Conservation (phyloP, 345 rosid genomes). For the Salix udensis region DNA sequence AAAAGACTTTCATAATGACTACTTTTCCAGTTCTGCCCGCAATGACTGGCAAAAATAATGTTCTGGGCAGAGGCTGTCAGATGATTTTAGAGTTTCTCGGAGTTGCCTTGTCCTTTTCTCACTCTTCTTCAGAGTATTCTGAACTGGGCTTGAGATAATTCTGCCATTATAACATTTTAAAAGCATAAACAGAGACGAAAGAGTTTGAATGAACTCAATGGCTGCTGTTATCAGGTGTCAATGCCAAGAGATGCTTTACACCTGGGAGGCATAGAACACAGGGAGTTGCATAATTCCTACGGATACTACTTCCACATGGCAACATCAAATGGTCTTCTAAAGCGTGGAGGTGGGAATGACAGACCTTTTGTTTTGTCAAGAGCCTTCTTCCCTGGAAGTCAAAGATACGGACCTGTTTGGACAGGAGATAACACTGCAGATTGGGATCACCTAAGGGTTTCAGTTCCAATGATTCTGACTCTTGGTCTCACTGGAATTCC, state of each 20-base stretch:
- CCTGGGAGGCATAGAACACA: conserved; percentile 72
- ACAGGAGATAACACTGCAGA: conserved; percentile 97
- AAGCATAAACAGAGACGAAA: neutral
- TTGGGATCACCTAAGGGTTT: conserved; percentile 95
- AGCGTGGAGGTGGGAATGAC: conserved; percentile 83
- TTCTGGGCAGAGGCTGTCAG: neutral
- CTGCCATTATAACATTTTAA: neutral
- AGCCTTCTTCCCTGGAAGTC: conserved; percentile 94
- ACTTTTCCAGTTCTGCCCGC: neutral
- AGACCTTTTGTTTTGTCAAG: conserved; percentile 97
- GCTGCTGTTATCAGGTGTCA: conserved; percentile 48
- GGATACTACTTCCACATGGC: conserved; percentile 98
- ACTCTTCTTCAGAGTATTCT: neutral
- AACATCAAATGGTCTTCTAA: conserved; percentile 88
- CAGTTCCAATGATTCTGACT: conserved; percentile 90
- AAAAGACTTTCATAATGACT: neutral
- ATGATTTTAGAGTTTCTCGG: neutral
- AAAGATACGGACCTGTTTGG: conserved; percentile 96
- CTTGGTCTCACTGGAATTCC: conserved; percentile 85
- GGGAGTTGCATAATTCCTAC: conserved; percentile 91
- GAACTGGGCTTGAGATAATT: neutral
- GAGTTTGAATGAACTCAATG: conserved; percentile 5
- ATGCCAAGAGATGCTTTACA: conserved; percentile 99
- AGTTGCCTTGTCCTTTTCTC: neutral
- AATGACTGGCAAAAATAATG: neutral